A percentile compares a stretch with the other conserved stretches of the same genome.
Conservation (phyloP, 2,329 filamentous ascomycete genomes). For the Apiospora sp. region DNA sequence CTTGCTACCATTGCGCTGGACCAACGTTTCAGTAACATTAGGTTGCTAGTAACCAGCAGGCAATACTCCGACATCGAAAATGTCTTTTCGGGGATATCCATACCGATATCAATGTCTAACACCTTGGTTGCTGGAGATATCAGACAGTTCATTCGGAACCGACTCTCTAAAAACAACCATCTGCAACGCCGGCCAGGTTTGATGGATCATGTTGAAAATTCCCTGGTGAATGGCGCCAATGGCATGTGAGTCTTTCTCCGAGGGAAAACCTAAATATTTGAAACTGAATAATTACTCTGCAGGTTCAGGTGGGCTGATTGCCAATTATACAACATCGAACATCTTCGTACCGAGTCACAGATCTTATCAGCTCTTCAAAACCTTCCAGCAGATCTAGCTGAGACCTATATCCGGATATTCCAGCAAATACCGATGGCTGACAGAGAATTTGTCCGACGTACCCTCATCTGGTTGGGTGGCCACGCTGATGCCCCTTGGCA, state of each 20-base stretch:
- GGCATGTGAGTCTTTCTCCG: too few species aligned
- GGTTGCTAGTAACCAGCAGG: constrained; percentile 32
- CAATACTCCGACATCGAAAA: constrained; percentile 31
- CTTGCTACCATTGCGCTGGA: constrained; percentile 28
- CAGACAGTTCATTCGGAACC: constrained; percentile 25
- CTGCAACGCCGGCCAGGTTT: background rate
- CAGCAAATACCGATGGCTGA: constrained; percentile 25
- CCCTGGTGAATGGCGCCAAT: background rate
- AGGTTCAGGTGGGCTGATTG: constrained; percentile 35
- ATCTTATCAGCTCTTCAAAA: constrained; percentile 23
- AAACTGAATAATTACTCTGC: background rate
- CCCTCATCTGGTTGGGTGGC: constrained; percentile 12
- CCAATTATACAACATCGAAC: constrained; percentile 31
- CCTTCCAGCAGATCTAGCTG: constrained; percentile 30
- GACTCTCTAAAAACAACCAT: background rate
- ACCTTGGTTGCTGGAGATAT: constrained; percentile 29
- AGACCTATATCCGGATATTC: constrained; percentile 31
- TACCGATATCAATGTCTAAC: constrained; percentile 25
- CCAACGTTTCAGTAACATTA: constrained; percentile 29
- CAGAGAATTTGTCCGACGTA: constrained; percentile 22
- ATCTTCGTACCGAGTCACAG: constrained; percentile 19
- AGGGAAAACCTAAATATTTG: too few species aligned
- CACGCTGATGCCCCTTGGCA: background rate
- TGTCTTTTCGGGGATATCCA: constrained; percentile 22
- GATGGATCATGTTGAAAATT: background rate